Evolutionary conservation across 139 green algal genomes (phyloP), one percentile per base, ranked within the genome.

Genomic region (Prasinococcaceae sp.): DNA sequence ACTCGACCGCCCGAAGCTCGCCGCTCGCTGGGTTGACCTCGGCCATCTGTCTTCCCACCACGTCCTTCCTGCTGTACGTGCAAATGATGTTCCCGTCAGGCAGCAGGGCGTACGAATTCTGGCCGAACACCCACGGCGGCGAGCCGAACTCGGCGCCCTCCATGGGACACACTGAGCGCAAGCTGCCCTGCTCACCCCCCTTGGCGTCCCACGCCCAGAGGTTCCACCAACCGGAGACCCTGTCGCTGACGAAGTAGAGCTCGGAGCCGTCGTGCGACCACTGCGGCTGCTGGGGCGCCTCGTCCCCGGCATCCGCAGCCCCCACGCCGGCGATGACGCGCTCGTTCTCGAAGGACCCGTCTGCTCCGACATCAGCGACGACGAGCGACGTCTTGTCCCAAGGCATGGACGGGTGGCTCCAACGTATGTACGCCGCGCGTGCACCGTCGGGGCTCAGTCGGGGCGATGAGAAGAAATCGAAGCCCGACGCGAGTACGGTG

Each of bases 391-490:
- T 80, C 43, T 69, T 53, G 58, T 88, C 80, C 76, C 79, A 83
- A 0, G 75, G 72, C 76, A 90, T 89, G 65, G 79, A 77, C 20
- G 81, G 81, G 61, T 84, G 77, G 35, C 75, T 40, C 80, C 80
- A 90, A 2, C 32, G 28, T 6, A 85, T 56, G 62, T 53, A 90
- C 1, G 76, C 74, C 59, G 90, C 65, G 53, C 62, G 50, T 10
- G 8, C 44, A 29, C 81, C 80, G 45, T 79, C 70, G 1, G 69
- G 56, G 35, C 50, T 79, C 12, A 80, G 25, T 2, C 58, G 48
- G 0, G 80, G 80, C n/a, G 39, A 52, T 37, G 70, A 29, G 39
- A 79, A 85, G 57, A 90, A 90, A 63, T 87, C 74, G 3, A 38
- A 12, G 24, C 81, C 73, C 0, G 30, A 29, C 0, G 36, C 72